A percentile compares a stretch with the other conserved stretches of the same genome.
Conservation (phyloP, 2,329 filamentous ascomycete genomes). For the Rhinocladiella mackenziei region DNA sequence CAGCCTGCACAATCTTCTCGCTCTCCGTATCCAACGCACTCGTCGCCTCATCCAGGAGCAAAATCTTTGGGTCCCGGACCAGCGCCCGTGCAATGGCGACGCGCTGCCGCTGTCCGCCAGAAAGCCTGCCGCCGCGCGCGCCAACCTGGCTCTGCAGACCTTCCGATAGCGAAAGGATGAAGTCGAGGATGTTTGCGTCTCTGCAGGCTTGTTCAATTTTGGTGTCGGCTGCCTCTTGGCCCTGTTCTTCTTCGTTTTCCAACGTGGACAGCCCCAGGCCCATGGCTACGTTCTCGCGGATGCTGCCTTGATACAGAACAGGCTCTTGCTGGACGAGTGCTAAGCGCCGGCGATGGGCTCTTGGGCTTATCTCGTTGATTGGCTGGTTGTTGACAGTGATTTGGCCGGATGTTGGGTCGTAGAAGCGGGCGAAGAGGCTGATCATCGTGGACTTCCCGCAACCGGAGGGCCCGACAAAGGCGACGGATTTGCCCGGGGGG, state of each 20-base stretch:
- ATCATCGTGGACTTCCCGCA: conserved; percentile 68
- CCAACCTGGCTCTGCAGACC: conserved; percentile 37
- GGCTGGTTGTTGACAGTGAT: conserved; percentile 62
- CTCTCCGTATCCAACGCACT: conserved; percentile 40
- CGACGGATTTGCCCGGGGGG: conserved; percentile 53
- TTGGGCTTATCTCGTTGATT: conserved; percentile 56
- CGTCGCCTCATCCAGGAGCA: conserved; percentile 45
- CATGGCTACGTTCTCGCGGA: conserved; percentile 66
- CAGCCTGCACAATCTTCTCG: conserved; percentile 35
- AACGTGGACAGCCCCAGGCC: conserved; percentile 46
- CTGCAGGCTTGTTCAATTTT: conserved; percentile 36
- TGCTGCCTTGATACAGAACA: conserved; percentile 64
- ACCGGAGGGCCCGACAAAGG: conserved; percentile 55
- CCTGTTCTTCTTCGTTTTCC: too few relatives aligned
- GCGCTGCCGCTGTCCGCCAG: conserved; percentile 43
- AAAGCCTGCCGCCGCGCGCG: conserved; percentile 35
- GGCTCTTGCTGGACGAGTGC: conserved; percentile 73
- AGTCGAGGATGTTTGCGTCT: conserved; percentile 38
- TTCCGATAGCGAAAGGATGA: conserved; percentile 38
- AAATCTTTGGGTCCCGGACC: conserved; percentile 34
- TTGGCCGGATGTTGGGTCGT: conserved; percentile 60
- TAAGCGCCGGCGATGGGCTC: conserved; percentile 61
- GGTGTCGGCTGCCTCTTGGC: conserved; percentile 31
- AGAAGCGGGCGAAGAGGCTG: conserved; percentile 60
- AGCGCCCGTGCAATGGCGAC: conserved; percentile 44